Percentiles rank a stretch among this genome's conserved stretches.
These are phyloP conservation scores for Phoenix dactylifera DNA, from an alignment of 176 grass and related monocot genomes.

Conservation along the genomic window DNA sequence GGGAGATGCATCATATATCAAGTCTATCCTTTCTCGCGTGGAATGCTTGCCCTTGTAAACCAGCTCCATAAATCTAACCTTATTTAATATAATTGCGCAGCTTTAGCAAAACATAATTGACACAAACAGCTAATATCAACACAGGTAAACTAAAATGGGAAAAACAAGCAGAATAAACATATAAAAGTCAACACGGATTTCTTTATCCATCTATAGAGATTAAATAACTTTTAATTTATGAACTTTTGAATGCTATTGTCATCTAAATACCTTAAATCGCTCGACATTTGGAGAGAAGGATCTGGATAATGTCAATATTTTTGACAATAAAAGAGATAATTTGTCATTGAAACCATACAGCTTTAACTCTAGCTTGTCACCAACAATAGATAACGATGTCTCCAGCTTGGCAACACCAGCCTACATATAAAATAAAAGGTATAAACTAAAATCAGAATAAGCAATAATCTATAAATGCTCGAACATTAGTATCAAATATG, in stretches of 20 bases:
- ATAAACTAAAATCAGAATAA: constrained; percentile 4
- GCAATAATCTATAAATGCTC: no score
- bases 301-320: constrained; percentile 55
- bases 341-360: constrained; percentile 96
- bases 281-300: constrained; percentile 63
- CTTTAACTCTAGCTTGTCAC: constrained; percentile 71
- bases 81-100: no score
- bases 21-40: no score
- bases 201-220: no score
- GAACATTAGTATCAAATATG: no score
- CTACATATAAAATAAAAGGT: constrained; percentile 25
- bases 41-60: no score
- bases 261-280: constrained; percentile 68
- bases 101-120: not conserved
- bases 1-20: no score
- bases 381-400: constrained; percentile 51
- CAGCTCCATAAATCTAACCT: no score
- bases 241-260: no score
- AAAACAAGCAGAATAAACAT: not conserved
- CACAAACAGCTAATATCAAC: not conserved
- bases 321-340: constrained; percentile 60
- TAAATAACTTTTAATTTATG: no score
- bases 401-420: constrained; percentile 90
- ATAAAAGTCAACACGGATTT: no score
- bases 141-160: not conserved